Conservation (phyloP, 805 yeast genomes). For the Yamadazyma kitorensis region DNA sequence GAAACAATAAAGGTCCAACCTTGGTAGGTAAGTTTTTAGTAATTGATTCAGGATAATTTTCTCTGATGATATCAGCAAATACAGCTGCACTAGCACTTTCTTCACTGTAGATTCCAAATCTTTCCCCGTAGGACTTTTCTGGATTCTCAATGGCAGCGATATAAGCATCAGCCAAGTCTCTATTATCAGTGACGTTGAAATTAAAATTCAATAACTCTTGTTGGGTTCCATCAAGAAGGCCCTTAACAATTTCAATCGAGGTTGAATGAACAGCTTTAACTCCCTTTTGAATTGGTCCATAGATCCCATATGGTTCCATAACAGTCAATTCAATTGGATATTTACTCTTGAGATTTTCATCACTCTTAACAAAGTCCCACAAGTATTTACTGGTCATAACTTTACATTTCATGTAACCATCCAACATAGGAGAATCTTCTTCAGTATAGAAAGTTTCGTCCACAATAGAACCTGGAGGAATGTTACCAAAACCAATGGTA, state of each 20-base stretch:
- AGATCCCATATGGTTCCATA: constrained; percentile 6
- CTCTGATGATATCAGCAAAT: neutral
- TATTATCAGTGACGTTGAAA: constrained; percentile 4
- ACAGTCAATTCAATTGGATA: constrained; percentile 5
- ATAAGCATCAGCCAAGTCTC: constrained; percentile 6
- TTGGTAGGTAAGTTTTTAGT: constrained; percentile 1
- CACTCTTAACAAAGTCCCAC: constrained; percentile 10
- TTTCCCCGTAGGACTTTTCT: constrained; percentile 3
- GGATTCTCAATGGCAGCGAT: constrained; percentile 1
- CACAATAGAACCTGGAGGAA: constrained; percentile 2
- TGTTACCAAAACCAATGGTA: constrained; percentile 1
- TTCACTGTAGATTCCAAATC: neutral
- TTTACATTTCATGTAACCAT: constrained; percentile 9
- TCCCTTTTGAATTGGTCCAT: constrained; percentile 9
- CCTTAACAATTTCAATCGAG: neutral
- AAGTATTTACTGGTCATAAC: constrained; percentile 7
- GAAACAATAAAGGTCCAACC: neutral
- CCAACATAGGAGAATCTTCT: neutral
- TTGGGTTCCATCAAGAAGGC: neutral
- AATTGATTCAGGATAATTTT: neutral
- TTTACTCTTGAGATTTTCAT: constrained; percentile 3
- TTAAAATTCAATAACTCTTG: neutral
- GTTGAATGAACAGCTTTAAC: no score
- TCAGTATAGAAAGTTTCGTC: constrained; percentile 2
- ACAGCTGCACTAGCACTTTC: constrained; percentile 1